Conservation (phyloP, 768 basidiomycete species). For the Psilocybe subaeruginosa region DNA sequence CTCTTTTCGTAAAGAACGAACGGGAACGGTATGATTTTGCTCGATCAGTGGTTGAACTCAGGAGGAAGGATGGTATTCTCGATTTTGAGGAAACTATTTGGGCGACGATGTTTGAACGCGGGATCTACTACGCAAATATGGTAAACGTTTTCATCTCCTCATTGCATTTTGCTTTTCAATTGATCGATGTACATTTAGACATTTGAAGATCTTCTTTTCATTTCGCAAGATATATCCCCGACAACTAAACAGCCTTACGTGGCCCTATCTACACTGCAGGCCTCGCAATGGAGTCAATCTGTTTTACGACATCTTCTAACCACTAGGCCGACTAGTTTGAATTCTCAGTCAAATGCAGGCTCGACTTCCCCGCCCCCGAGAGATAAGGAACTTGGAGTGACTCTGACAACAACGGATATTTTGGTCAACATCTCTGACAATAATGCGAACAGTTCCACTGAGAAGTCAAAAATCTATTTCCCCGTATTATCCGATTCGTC, state of each 20-base stretch:
- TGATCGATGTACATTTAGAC: constrained; percentile 44
- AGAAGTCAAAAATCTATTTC: constrained; percentile 49
- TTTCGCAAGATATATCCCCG: constrained; percentile 78
- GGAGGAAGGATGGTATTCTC: constrained; percentile 55
- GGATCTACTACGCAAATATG: constrained; percentile 89
- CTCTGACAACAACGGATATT: constrained; percentile 57
- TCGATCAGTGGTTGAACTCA: constrained; percentile 72
- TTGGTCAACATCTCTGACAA: constrained; percentile 25
- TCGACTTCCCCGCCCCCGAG: constrained; percentile 36
- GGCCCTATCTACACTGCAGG: constrained; percentile 66
- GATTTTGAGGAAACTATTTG: constrained; percentile 73
- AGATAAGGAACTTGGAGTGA: constrained; percentile 73
- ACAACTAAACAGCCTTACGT: constrained; percentile 72
- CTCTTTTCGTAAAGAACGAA: constrained; percentile 79
- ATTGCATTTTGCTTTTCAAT: not conserved
- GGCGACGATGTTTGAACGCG: constrained; percentile 68
- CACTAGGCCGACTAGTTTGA: constrained; percentile 35
- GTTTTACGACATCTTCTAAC: constrained; percentile 65
- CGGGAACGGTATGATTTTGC: constrained; percentile 82
- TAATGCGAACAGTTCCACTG: constrained; percentile 11
- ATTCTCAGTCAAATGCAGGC: constrained; percentile 32
- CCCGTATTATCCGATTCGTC: constrained; percentile 73
- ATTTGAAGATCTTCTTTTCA: constrained; percentile 76
- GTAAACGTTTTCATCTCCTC: constrained; percentile 38
- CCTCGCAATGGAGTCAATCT: constrained; percentile 80